Conservation (phyloP, 306 rosid genomes). For the Alnus rubra region DNA sequence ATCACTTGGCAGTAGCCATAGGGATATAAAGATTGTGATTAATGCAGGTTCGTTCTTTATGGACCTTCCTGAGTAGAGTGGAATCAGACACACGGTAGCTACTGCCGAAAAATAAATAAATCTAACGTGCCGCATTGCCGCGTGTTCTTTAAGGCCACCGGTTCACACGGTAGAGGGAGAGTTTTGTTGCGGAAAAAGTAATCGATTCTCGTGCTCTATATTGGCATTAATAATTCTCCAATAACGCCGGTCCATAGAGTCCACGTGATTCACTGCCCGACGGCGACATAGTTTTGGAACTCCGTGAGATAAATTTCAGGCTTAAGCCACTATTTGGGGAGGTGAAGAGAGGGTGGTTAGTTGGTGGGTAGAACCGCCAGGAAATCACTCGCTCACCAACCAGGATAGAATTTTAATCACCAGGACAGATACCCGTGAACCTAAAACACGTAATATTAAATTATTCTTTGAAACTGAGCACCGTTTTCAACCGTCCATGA, state of each 20-base stretch:
- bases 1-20: too few species aligned
- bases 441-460: slow-evolving; percentile 20
- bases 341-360: slow-evolving; percentile 10
- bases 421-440: slow-evolving; percentile 48
- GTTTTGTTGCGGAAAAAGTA: background rate
- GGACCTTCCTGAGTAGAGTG: too few species aligned
- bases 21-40: too few species aligned
- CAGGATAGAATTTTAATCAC: slow-evolving; percentile 14
- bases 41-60: too few species aligned
- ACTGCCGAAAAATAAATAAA: too few species aligned
- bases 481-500: background rate
- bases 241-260: background rate
- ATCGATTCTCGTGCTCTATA: slow-evolving; percentile 7
- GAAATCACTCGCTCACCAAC: slow-evolving; percentile 11
- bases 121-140: too few species aligned
- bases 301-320: too few species aligned
- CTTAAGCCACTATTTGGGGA: background rate
- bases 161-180: too few species aligned
- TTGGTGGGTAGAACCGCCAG: slow-evolving; percentile 30
- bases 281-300: background rate
- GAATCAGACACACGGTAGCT: too few species aligned
- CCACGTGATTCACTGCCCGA: slow-evolving; percentile 25
- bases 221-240: background rate
- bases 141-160: too few species aligned
- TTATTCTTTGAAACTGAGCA: background rate